Conservation (phyloP, 345 rosid genomes). For the Citrus unshiu region DNA sequence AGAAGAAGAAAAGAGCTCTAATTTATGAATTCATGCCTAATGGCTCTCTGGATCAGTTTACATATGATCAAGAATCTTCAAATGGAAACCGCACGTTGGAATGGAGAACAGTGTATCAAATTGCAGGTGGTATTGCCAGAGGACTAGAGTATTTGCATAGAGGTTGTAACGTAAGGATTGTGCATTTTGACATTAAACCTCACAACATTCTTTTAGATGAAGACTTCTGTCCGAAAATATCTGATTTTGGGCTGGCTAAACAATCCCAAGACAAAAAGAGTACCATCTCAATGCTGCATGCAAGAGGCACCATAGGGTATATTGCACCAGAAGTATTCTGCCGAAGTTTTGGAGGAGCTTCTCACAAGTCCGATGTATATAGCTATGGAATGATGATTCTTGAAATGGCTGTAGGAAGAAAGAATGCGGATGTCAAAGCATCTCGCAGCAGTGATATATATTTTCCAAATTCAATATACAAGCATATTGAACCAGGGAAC, state of each 20-base stretch:
- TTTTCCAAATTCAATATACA: not conserved
- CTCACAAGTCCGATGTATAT: conserved; percentile 22
- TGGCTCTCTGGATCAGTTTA: conserved; percentile 38
- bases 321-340: conserved; percentile 42
- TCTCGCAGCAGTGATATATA: not conserved
- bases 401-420: not conserved
- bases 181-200: conserved; percentile 50
- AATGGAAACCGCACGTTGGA: not conserved
- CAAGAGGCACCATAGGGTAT: conserved; percentile 42
- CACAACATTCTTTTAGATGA: conserved; percentile 38
- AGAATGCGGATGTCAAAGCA: not conserved
- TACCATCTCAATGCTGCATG: conserved; percentile 20
- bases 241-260: conserved; percentile 54
- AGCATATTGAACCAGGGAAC: not conserved
- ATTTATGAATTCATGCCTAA: conserved; percentile 34
- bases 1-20: conserved; percentile 30
- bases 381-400: not conserved
- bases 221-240: conserved; percentile 33
- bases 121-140: conserved; percentile 32
- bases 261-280: conserved; percentile 30
- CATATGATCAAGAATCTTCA: not conserved
- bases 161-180: conserved; percentile 48
- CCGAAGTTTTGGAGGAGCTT: conserved; percentile 30
- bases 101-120: not conserved
- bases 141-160: conserved; percentile 48